Evolutionary conservation across 495 filamentous ascomycete genomes (phyloP), one percentile per base, ranked within the genome.

Genomic region (Cercophora newfieldiana): DNA sequence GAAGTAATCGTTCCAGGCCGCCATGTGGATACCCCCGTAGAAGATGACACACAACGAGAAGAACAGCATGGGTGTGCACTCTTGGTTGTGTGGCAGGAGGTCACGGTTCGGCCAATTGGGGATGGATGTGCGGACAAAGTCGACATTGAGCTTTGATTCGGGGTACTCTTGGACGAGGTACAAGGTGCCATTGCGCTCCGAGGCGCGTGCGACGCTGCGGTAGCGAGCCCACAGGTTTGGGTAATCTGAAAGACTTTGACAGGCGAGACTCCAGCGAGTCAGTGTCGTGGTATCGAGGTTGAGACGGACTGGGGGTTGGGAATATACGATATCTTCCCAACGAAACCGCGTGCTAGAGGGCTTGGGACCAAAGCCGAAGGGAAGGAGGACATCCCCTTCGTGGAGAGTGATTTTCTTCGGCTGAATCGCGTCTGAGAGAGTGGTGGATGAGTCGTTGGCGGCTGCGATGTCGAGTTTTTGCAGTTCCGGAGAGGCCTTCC

Each of bases 281-380:
- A 53, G 24, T 14, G 24, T 26, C 2, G n/a, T 22, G 21, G 12
- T 7, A n/a, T 53, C 50, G n/a, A 22, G 2, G 50, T 22, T n/a
- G 2, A 53, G 21, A 7, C 12, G 50, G 50, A 53, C n/a, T 7
- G 50, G 50, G 21, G 50, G 50, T n/a, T 53, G 19, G 6, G 19
- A 53, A 19, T 53, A 7, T 21, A 26, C 19, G 6, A 53, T 26
- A 3, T 53, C 24, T 3, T 26, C 3, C 50, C 3, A 24, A 7
- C 19, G 19, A 19, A 53, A 53, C n/a, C 2, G 2, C 1, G 50
- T 26, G 50, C 50, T 53, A 19, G 5, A 22, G 21, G 50, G 21
- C 21, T 53, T 53, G 19, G 50, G 50, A 14, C 50, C n/a, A n/a
- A 53, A 53, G 50, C 50, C 50, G n/a, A 53, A 53, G 24, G 50